A percentile compares a stretch with the other conserved stretches of the same genome.
These are phyloP conservation scores for Schizophyllum commune DNA, from an alignment of 1,284 basidiomycete species.

Conservation along the genomic window DNA sequence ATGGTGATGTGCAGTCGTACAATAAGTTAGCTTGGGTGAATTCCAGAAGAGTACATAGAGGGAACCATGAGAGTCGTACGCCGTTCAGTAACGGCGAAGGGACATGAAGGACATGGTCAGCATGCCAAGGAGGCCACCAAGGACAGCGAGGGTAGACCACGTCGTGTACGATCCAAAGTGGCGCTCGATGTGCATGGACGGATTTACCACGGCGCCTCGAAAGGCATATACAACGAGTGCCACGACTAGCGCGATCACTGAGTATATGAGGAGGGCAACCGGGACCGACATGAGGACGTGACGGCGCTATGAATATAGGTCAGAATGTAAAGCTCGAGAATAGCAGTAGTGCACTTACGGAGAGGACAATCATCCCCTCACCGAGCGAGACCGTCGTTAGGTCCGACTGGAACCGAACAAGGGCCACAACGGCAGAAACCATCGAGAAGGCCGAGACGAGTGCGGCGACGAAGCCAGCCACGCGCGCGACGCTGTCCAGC, in stretches of 20 bases:
- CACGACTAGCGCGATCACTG: constrained; percentile 55
- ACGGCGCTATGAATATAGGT: constrained; percentile 34
- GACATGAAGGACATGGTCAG: constrained; percentile 45
- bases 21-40: not conserved
- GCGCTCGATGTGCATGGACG: constrained; percentile 19
- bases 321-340: constrained; percentile 3
- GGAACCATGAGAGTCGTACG: not conserved
- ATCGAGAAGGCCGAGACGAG: constrained; percentile 62
- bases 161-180: constrained; percentile 51
- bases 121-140: constrained; percentile 57
- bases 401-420: constrained; percentile 61
- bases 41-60: not conserved
- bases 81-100: constrained; percentile 24
- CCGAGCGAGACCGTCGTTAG: constrained; percentile 36
- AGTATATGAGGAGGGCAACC: constrained; percentile 61
- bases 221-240: constrained; percentile 62
- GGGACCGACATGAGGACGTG: constrained; percentile 65
- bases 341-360: constrained; percentile 32
- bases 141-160: constrained; percentile 53
- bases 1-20: not conserved
- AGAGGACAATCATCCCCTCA: constrained; percentile 51
- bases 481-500: constrained; percentile 51
- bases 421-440: constrained; percentile 54
- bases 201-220: constrained; percentile 26
- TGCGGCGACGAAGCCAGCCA: constrained; percentile 57